Evolutionary conservation across 2,329 filamentous ascomycete genomes (phyloP).

Genomic region (Aspergillus quadricinctus): DNA sequence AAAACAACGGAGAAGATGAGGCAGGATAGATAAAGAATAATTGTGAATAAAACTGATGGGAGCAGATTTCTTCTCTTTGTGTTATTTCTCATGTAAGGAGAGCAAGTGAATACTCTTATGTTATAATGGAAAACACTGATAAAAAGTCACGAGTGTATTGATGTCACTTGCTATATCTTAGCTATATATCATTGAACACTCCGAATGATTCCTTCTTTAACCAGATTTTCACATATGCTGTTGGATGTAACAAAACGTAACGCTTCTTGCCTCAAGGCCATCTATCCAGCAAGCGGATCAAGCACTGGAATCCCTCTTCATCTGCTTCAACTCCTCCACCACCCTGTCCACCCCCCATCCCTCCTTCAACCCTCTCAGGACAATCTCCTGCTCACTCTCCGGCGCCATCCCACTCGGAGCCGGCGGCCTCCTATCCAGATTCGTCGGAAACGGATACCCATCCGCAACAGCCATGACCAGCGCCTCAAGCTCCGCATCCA

Average conservation of each 20-base stretch:
- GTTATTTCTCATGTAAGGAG: background rate
- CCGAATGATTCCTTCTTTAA: too few relatives aligned
- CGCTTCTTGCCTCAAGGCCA: too few relatives aligned
- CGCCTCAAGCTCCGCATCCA: conserved; percentile 42
- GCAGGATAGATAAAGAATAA: too few relatives aligned
- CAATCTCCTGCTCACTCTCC: conserved; percentile 53
- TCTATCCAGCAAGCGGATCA: background rate
- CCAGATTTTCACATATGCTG: too few relatives aligned
- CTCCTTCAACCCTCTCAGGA: conserved; percentile 43
- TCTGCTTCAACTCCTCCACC: conserved; percentile 38
- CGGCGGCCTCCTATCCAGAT: conserved; percentile 55
- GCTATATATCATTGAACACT: background rate
- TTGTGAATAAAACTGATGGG: background rate
- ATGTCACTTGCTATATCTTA: background rate
- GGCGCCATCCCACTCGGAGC: conserved; percentile 57
- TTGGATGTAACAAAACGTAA: too few relatives aligned
- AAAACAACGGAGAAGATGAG: too few relatives aligned
- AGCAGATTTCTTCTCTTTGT: too few relatives aligned
- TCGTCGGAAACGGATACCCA: conserved; percentile 61
- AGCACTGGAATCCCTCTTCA: conserved; percentile 33
- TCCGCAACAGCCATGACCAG: conserved; percentile 52
- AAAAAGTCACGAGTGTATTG: background rate
- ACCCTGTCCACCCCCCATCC: conserved; percentile 39
- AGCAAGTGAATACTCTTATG: background rate
- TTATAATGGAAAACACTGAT: background rate